Percentiles rank a stretch among this genome's conserved stretches.
These are phyloP conservation scores for Zoysia matrella DNA, from an alignment of 202 grass and related monocot genomes.

Conservation along the genomic window DNA sequence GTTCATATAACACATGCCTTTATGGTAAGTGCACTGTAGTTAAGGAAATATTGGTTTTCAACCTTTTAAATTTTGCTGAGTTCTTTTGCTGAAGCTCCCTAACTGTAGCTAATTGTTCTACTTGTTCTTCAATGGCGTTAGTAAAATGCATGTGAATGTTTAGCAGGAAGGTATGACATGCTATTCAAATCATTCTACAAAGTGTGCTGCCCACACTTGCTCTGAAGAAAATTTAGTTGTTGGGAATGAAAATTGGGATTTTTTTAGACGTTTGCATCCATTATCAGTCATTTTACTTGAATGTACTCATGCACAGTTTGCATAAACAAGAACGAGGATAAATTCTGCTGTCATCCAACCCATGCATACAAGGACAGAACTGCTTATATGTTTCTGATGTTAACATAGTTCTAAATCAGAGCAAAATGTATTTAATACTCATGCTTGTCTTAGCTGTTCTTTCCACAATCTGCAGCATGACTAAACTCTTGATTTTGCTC, in stretches of 20 bases:
- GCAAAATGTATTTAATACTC: background rate
- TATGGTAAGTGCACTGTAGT: conserved; percentile 70
- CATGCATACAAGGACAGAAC: background rate
- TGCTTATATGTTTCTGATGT: background rate
- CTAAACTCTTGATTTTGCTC: conserved; percentile 21
- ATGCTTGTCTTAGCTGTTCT: conserved; percentile 22
- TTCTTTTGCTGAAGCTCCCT: conserved; percentile 13
- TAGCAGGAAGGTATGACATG: conserved; percentile 6
- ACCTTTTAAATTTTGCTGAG: conserved; percentile 20
- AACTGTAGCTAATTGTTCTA: background rate
- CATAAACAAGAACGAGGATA: background rate
- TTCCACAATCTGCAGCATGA: conserved; percentile 19
- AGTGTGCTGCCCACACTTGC: conserved; percentile 13
- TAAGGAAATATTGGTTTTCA: conserved; percentile 35
- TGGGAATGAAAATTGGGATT: background rate
- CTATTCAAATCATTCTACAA: conserved; percentile 3
- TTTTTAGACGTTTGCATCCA: background rate
- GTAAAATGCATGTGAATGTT: conserved; percentile 31
- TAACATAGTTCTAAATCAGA: background rate
- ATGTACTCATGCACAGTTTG: background rate
- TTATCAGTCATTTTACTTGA: conserved; percentile 20
- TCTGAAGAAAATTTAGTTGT: conserved; percentile 1
- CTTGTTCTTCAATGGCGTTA: conserved; percentile 21
- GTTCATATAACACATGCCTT: conserved; percentile 98
- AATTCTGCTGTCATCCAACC: conserved; percentile 9